phyloP scores from a whole-genome alignment of 768 basidiomycete genomes.

The Suillus fuscotomentosus region DNA sequence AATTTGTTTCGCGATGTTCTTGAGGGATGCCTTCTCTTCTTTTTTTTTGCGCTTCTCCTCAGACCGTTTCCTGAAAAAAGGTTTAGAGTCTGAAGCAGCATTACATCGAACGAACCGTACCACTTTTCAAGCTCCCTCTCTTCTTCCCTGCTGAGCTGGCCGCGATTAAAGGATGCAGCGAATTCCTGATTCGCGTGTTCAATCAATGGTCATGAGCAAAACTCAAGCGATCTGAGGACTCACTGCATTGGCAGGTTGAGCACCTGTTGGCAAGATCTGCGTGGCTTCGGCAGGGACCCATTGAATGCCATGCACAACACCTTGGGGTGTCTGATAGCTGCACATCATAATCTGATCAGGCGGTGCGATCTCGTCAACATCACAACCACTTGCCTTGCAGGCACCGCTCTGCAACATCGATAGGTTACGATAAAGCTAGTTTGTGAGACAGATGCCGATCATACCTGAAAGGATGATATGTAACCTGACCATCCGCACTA shows the following conservation, averaged over 20 bases:
- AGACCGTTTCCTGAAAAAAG: constrained; percentile 40
- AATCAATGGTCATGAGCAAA: constrained; percentile 1
- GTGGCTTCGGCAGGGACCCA: constrained; percentile 72
- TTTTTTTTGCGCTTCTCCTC: constrained; percentile 54
- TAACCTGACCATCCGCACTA: constrained; percentile 56
- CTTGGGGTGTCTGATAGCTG: constrained; percentile 73
- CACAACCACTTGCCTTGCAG: constrained; percentile 56
- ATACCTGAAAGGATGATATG: constrained; percentile 77
- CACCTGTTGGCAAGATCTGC: constrained; percentile 55
- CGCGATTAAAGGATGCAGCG: constrained; percentile 53
- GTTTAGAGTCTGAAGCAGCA: background rate
- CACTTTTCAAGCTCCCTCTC: constrained; percentile 45
- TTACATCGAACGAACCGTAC: constrained; percentile 27
- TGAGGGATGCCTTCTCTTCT: constrained; percentile 44
- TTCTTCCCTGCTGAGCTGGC: constrained; percentile 37
- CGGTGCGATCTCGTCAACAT: background rate
- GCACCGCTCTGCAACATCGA: constrained; percentile 53
- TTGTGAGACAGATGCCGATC: constrained; percentile 20
- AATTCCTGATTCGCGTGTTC: constrained; percentile 46
- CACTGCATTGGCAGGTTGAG: constrained; percentile 58
- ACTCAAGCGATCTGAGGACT: constrained; percentile 16
- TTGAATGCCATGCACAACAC: constrained; percentile 63
- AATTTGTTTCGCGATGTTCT: constrained; percentile 35
- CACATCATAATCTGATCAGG: constrained; percentile 21
- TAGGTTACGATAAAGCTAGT: constrained; percentile 5